Base-by-base conservation (phyloP, 2,329 filamentous ascomycete species). In the Apiospora malaysiana region DNA sequence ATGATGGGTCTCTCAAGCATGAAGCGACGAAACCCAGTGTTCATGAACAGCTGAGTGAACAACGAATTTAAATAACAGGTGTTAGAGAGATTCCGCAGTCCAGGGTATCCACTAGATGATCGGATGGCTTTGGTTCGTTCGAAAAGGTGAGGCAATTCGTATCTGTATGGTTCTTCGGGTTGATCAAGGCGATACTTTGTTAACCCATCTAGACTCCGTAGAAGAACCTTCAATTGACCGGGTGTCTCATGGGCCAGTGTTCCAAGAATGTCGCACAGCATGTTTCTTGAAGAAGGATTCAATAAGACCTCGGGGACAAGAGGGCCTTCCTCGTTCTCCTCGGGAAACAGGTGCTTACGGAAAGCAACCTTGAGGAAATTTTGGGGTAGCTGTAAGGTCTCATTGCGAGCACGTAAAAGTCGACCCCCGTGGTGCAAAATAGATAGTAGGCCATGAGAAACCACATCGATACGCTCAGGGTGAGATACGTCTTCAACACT, bases 11-110 rank as follows among this genome's bases (percentile, higher is more conserved):
- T 85, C 70, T 85, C 81, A 72, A 98, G 86, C 75, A 99, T 93
- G 80, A 98, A 97, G 21, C 89, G 87, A 23, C 96, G 91, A 77
- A 99, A 98, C 8, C 90, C 87, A 21, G 93, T 83, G 78, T 99
- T 98, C 94, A 98, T 98, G 84, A 95, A 99, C 0, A 99, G 88
- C 78, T 99, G 96, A 0, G 94, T 95, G 72, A 98, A 87, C 0
- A 99, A 85, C 0, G 96, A 98, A 79, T 99, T 99, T 78, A 98
- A 88, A 79, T 99, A 99, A 82, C 96, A 99, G 0, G 97, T 98
- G 79, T 98, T 97, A 12, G 94, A 96, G 21, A 98, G 87, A 77
- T 99, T 99, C 70, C 88, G 88, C n/a, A 99, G 82, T 1, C 96
- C 96, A n/a, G 93, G 90, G 79, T 97, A 97, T 25, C 94, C 94